phyloP scores from a whole-genome alignment of 495 filamentous ascomycete species.

The Diplogelasinospora grovesii region DNA sequence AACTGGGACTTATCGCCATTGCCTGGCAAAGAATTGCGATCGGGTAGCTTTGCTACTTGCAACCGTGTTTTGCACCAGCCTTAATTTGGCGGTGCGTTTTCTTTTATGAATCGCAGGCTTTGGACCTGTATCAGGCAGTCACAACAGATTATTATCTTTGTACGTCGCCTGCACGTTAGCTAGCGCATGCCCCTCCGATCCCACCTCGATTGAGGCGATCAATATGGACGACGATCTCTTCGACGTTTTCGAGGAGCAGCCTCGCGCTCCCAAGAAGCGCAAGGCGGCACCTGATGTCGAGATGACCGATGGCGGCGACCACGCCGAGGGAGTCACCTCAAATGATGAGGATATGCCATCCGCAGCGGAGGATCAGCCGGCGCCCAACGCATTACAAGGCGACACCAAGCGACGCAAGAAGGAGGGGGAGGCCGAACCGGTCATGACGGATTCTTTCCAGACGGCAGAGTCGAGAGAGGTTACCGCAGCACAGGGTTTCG shows the following conservation, averaged over 20 bases:
- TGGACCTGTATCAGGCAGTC: too few species aligned
- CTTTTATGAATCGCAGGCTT: too few species aligned
- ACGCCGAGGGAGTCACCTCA: constrained; percentile 2
- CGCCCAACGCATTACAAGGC: constrained; percentile 23
- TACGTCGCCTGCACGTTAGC: too few species aligned
- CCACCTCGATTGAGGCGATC: constrained; percentile 3
- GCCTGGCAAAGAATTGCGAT: too few species aligned
- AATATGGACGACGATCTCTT: constrained; percentile 80
- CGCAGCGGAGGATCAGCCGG: constrained; percentile 9
- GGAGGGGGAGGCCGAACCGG: constrained; percentile 66
- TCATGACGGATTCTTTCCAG: constrained; percentile 89
- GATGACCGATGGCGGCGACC: constrained; percentile 36
- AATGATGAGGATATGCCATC: constrained; percentile 12
- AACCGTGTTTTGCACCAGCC: too few species aligned
- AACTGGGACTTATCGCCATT: too few species aligned
- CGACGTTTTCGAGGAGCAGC: constrained; percentile 70
- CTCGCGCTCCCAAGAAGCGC: constrained; percentile 57
- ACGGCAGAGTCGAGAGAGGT: constrained; percentile 92
- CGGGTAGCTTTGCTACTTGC: too few species aligned
- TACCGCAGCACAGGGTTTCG: constrained; percentile 73
- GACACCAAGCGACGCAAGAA: constrained; percentile 67
- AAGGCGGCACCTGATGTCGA: constrained; percentile 67
- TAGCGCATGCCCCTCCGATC: too few species aligned
- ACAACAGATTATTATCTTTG: too few species aligned
- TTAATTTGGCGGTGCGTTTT: too few species aligned